Evolutionary conservation across 177 flowering plant genomes (phyloP), one percentile per base, ranked within the genome.

Genomic region (Vitis hybrid): DNA sequence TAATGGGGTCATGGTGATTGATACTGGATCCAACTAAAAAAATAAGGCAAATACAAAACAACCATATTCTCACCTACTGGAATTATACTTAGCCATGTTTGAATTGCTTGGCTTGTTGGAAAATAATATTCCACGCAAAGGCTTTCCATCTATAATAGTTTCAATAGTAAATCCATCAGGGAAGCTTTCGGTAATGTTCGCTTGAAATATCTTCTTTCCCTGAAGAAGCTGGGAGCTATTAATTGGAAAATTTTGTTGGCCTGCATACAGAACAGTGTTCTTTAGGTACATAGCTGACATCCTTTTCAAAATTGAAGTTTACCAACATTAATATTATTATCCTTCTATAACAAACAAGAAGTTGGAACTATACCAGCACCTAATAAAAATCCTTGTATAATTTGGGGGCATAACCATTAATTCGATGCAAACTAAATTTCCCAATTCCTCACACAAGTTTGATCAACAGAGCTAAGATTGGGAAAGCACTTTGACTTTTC

Each of bases 81-180:
- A 71, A 66, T 73, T 66, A 60, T 73, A 74, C 74, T 61, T 59
- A 63, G 71, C 71, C 56, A 75, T 39, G 58, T 66, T 66, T 55
- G 55, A 61, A 66, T 76, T 71, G 73, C 61, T 74, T 68, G 87
- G 80, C 62, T 76, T 83, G 83, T 78, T 87, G 58, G 94, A 83
- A 76, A 95, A 88, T 45, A 95, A 65, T 59, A 95, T 74, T 66
- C 99, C 99, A 66, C 92, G 97, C 16, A 95, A 89, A 72, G 83
- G 88, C 78, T 88, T 89, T 70, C 99, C 99, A 75, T 89, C 93
- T 70, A 95, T 88, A 34, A 75, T 65, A 61, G 99, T 91, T 83
- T 95, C 98, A 76, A 95, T 86, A 5, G 91, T 82, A 75, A 79
- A 90, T 18, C 98, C 94, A 72, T 76, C 81, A 61, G 82, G 69